These are phyloP conservation scores for Coemansia sp. DNA, from an alignment of 371 early-diverging fungal species.

Conservation along the genomic window DNA sequence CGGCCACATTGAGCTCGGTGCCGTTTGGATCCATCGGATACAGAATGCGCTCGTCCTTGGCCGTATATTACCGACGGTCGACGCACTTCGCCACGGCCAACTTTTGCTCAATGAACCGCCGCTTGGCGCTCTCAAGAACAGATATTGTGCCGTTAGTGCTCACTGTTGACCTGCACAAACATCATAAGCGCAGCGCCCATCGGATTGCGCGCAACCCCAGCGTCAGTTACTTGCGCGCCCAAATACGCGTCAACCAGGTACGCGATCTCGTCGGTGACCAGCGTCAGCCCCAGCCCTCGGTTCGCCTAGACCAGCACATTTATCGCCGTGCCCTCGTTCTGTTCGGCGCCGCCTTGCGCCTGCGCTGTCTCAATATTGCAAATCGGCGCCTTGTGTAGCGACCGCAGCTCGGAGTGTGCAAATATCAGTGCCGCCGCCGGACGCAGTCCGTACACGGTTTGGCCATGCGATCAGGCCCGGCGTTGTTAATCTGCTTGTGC, in stretches of 20 bases:
- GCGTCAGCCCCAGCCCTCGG: conserved; percentile 85
- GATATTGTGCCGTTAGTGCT: conserved; percentile 98
- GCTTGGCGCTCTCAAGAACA: conserved; percentile 55
- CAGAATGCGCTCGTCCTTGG: conserved; percentile 46
- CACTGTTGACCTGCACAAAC: conserved; percentile 99
- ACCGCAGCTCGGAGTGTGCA: no score
- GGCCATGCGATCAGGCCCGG: conserved; percentile 1
- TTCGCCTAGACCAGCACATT: conserved; percentile 76
- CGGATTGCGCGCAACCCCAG: conserved; percentile 72
- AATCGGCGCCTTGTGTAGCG: no score
- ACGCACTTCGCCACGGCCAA: conserved; percentile 72
- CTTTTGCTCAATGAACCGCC: conserved; percentile 53
- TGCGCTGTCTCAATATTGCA: conserved; percentile 72
- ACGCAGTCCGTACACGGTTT: no score
- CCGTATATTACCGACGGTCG: conserved; percentile 58
- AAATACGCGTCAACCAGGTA: conserved; percentile 88
- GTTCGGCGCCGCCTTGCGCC: not conserved
- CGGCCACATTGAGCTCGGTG: conserved; percentile 81
- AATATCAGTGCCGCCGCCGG: no score
- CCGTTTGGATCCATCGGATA: conserved; percentile 98
- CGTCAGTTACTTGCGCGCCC: conserved; percentile 47
- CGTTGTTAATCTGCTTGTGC: conserved; percentile 54
- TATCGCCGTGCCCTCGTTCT: conserved; percentile 21
- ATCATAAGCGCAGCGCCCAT: conserved; percentile 98
- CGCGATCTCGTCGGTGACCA: conserved; percentile 92